These are phyloP conservation scores for Aegle marmelos DNA, from an alignment of 345 rosid genomes.

Conservation along the genomic window DNA sequence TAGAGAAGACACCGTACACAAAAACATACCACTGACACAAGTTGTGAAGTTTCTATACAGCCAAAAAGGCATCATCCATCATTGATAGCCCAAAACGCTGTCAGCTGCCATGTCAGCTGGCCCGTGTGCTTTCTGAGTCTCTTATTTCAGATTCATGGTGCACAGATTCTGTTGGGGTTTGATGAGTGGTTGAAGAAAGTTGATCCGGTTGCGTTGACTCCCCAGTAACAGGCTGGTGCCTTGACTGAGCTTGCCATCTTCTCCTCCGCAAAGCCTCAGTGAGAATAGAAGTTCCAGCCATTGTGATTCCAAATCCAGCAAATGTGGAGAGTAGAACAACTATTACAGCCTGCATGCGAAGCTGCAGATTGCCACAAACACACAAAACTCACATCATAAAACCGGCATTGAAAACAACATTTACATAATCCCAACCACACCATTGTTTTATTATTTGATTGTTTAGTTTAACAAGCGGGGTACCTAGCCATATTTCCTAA, in stretches of 20 bases:
- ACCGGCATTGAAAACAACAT: neutral
- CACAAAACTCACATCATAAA: neutral
- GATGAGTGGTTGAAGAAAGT: slow-evolving; percentile 7
- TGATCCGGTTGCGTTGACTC: slow-evolving; percentile 24
- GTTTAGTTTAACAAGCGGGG: neutral
- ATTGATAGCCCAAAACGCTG: neutral
- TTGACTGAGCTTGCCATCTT: slow-evolving; percentile 16
- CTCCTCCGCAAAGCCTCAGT: slow-evolving; percentile 45
- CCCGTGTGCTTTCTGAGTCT: slow-evolving; percentile 11
- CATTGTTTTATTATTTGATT: neutral
- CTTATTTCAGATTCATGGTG: slow-evolving; percentile 19
- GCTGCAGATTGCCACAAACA: slow-evolving; percentile 36
- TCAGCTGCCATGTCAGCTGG: neutral
- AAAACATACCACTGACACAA: neutral
- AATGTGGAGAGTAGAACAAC: slow-evolving; percentile 71
- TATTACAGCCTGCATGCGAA: slow-evolving; percentile 63
- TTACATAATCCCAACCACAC: neutral
- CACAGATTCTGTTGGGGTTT: slow-evolving; percentile 13
- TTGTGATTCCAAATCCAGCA: slow-evolving; percentile 72
- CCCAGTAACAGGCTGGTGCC: slow-evolving; percentile 23
- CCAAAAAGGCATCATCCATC: neutral
- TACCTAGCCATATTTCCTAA: neutral
- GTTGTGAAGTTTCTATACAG: slow-evolving; percentile 1
- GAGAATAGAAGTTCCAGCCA: slow-evolving; percentile 50
- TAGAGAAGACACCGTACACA: neutral